phyloP scores from a whole-genome alignment of 805 yeast genomes.

The Candida maris region DNA sequence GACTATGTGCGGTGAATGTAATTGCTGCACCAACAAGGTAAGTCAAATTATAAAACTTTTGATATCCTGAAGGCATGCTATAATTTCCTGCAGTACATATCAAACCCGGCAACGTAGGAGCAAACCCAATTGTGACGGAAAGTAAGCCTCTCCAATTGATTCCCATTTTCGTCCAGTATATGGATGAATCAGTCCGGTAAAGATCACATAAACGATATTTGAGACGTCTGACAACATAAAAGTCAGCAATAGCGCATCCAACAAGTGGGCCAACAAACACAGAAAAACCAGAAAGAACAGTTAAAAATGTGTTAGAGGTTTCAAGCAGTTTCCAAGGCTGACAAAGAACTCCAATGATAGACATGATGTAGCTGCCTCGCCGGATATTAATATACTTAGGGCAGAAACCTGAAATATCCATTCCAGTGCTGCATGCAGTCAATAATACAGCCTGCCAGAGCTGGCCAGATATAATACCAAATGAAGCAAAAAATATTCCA shows the following conservation, averaged over 20 bases:
- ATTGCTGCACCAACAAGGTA: conserved; percentile 11
- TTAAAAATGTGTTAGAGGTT: conserved; percentile 44
- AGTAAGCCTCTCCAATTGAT: conserved; percentile 16
- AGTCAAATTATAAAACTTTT: conserved; percentile 13
- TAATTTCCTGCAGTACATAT: conserved; percentile 13
- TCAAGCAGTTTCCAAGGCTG: conserved; percentile 42
- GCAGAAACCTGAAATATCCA: conserved; percentile 46
- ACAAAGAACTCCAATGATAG: conserved; percentile 30
- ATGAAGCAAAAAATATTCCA: conserved; percentile 44
- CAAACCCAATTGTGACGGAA: conserved; percentile 13
- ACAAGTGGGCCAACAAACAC: conserved; percentile 44
- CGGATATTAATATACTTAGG: conserved; percentile 42
- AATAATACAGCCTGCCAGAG: conserved; percentile 38
- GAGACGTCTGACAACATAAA: conserved; percentile 29
- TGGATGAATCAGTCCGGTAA: conserved; percentile 15
- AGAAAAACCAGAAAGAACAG: conserved; percentile 75
- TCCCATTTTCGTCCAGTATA: conserved; percentile 15
- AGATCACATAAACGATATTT: conserved; percentile 27
- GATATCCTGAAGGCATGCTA: conserved; percentile 8
- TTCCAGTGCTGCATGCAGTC: conserved; percentile 44
- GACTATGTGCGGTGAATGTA: conserved; percentile 6
- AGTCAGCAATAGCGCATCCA: conserved; percentile 19
- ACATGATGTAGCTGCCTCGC: conserved; percentile 43
- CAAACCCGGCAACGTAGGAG: conserved; percentile 18
- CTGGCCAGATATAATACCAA: conserved; percentile 35